Percentiles rank a stretch among this genome's conserved stretches.
Evolutionary conservation across 495 filamentous ascomycete genomes (phyloP).

Genomic region (Astrothelium macrocarpum): DNA sequence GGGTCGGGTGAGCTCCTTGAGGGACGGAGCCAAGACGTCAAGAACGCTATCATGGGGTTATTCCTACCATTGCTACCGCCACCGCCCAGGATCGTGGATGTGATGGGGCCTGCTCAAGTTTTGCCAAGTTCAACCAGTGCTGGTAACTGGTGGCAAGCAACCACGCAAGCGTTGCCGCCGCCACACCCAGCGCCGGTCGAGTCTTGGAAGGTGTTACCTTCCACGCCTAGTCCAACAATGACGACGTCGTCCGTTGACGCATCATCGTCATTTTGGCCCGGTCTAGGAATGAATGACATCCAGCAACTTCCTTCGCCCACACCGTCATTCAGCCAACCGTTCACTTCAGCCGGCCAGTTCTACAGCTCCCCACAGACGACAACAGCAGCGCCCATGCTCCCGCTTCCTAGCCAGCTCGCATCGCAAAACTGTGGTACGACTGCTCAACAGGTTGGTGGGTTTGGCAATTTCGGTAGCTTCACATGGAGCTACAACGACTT

Average conservation of each 20-base stretch:
- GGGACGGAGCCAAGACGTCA: conserved; percentile 89
- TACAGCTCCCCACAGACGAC: conserved; percentile 55
- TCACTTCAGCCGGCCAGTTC: conserved; percentile 55
- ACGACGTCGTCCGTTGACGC: conserved; percentile 56
- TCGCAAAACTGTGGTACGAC: conserved; percentile 67
- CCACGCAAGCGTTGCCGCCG: conserved; percentile 38
- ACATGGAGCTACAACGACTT: conserved; percentile 63
- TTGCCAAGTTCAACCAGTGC: conserved; percentile 76
- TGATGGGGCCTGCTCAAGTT: conserved; percentile 71
- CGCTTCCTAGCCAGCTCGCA: conserved; percentile 82
- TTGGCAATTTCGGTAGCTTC: conserved; percentile 62
- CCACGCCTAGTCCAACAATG: conserved; percentile 59
- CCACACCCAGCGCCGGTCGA: conserved; percentile 66
- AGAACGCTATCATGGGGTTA: conserved; percentile 71
- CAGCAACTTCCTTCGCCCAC: conserved; percentile 60
- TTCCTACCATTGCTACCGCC: conserved; percentile 87
- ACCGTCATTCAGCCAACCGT: conserved; percentile 68
- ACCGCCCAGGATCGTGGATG: conserved; percentile 84
- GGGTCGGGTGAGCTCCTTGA: conserved; percentile 87
- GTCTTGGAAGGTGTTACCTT: conserved; percentile 86
- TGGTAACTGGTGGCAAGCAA: conserved; percentile 70
- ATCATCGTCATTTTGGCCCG: conserved; percentile 68
- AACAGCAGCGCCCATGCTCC: conserved; percentile 51
- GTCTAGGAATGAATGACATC: conserved; percentile 59
- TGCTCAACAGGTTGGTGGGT: conserved; percentile 58